Conservation (phyloP, 805 yeast species). For the Hanseniaspora hatyaiensis region DNA sequence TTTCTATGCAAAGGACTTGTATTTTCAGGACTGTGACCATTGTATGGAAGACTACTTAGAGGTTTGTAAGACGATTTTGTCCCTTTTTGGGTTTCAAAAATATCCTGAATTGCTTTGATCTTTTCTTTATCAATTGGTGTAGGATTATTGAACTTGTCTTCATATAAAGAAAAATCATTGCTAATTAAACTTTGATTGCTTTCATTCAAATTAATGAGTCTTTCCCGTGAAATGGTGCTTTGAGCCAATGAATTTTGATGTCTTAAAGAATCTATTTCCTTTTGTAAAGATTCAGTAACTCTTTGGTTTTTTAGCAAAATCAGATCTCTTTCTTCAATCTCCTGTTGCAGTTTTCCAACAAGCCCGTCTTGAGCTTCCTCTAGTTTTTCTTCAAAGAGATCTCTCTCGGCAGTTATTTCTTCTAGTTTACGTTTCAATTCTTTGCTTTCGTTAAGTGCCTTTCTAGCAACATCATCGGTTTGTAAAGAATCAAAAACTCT, state of each 20-base stretch:
- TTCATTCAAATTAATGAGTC: background rate
- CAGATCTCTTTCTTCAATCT: constrained; percentile 57
- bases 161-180: constrained; percentile 13
- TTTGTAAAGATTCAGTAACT: constrained; percentile 46
- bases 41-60: constrained; percentile 22
- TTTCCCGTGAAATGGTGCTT: constrained; percentile 50
- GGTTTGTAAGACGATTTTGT: constrained; percentile 28
- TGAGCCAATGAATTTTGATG: constrained; percentile 42
- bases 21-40: constrained; percentile 31
- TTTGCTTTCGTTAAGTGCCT: constrained; percentile 54
- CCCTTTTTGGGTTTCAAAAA: constrained; percentile 26
- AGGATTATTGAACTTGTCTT: constrained; percentile 12
- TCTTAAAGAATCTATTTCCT: constrained; percentile 59
- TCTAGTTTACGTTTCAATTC: constrained; percentile 44
- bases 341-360: constrained; percentile 53
- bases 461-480: constrained; percentile 79
- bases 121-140: constrained; percentile 25
- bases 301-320: constrained; percentile 54
- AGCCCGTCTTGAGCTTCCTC: constrained; percentile 73
- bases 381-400: constrained; percentile 53
- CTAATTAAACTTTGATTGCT: constrained; percentile 17
- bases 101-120: constrained; percentile 24
- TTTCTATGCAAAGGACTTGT: too few species aligned
- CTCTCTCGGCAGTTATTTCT: constrained; percentile 40
- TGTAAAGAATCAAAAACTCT: constrained; percentile 61